Evolutionary conservation across 1,139 yeast species (phyloP).

Genomic region (Blastobotrys buckinghamii): DNA sequence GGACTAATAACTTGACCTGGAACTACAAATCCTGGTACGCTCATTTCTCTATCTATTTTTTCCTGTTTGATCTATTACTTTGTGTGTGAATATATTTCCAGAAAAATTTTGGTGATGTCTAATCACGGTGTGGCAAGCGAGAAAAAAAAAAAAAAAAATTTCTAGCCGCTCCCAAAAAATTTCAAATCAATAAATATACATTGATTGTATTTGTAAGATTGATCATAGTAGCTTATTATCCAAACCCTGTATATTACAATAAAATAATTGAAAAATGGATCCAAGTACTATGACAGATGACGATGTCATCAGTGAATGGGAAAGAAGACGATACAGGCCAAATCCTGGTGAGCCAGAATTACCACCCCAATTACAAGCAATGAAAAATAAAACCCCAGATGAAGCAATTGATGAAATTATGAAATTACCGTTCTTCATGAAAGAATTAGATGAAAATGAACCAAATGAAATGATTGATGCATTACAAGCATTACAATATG

Average conservation of each 20-base stretch:
- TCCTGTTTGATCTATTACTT: not conserved
- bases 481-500: conserved; percentile 83
- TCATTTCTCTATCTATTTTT: conserved; percentile 11
- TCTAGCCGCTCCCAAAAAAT: too few relatives aligned
- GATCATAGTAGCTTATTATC: too few relatives aligned
- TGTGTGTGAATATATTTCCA: not conserved
- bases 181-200: too few relatives aligned
- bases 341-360: conserved; percentile 51
- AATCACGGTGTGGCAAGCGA: not conserved
- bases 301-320: conserved; percentile 9
- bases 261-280: conserved; percentile 1
- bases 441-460: conserved; percentile 73
- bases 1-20: conserved; percentile 75
- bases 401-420: conserved; percentile 77
- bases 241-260: not conserved
- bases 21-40: conserved; percentile 45
- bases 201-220: too few relatives aligned
- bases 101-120: not conserved
- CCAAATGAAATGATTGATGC: conserved; percentile 85
- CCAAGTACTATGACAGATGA: conserved; percentile 1
- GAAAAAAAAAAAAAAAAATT: too few relatives aligned
- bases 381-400: conserved; percentile 43
- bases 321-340: conserved; percentile 6
- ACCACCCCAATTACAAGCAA: conserved; percentile 74
- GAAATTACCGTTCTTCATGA: conserved; percentile 91